Conservation (phyloP, 2,329 filamentous ascomycete species). For the Camillea tinctor region DNA sequence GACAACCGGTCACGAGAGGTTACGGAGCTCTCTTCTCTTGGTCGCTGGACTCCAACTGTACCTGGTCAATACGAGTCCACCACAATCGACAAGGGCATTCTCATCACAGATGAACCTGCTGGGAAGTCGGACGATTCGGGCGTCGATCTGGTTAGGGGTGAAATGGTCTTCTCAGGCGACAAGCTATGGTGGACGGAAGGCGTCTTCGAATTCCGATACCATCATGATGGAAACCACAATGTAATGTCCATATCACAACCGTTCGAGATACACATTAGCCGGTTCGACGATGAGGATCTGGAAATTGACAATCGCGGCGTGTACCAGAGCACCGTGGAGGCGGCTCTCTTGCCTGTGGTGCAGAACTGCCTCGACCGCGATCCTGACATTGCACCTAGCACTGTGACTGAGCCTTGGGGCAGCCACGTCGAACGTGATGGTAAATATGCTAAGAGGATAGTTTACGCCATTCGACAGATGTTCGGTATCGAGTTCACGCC, state of each 20-base stretch:
- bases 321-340: slow-evolving; percentile 70
- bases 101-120: slow-evolving; percentile 64
- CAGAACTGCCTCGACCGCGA: slow-evolving; percentile 92
- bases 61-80: slow-evolving; percentile 72
- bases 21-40: slow-evolving; percentile 80
- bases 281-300: slow-evolving; percentile 75
- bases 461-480: slow-evolving; percentile 95
- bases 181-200: slow-evolving; percentile 97
- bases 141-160: slow-evolving; percentile 67
- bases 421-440: slow-evolving; percentile 79
- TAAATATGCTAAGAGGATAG: slow-evolving; percentile 85
- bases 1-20: slow-evolving; percentile 85
- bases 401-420: slow-evolving; percentile 79
- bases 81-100: slow-evolving; percentile 73
- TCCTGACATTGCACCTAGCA: slow-evolving; percentile 82
- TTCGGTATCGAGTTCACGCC: slow-evolving; percentile 95
- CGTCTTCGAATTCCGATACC: slow-evolving; percentile 95
- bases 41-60: slow-evolving; percentile 84
- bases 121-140: slow-evolving; percentile 51
- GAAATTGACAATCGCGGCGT: slow-evolving; percentile 57
- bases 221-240: slow-evolving; percentile 88
- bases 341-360: slow-evolving; percentile 76
- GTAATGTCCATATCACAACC: slow-evolving; percentile 93
- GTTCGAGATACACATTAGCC: slow-evolving; percentile 83
- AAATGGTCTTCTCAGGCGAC: slow-evolving; percentile 85